Evolutionary conservation across 305 asterid species (phyloP).

Genomic region (Solanum chacoense): DNA sequence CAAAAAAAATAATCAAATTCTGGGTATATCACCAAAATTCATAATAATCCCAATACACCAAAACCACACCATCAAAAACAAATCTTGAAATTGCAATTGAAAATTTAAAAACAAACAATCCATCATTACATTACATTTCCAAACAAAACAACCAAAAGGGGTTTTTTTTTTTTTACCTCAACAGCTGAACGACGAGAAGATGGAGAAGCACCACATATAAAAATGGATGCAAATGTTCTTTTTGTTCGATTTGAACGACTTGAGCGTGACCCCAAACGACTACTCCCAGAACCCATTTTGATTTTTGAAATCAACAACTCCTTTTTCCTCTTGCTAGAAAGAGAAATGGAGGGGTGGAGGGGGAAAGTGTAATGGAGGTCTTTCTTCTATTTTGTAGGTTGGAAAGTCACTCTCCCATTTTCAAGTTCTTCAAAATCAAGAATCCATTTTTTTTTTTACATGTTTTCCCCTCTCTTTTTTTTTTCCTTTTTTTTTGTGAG

Average conservation of each 20-base stretch:
- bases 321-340: neutral
- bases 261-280: conserved; percentile 16
- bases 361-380: neutral
- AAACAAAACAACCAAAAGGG: neutral
- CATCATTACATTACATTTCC: neutral
- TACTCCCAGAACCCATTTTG: conserved; percentile 19
- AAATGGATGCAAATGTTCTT: conserved; percentile 13
- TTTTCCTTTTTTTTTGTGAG: neutral
- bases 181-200: neutral
- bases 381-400: neutral
- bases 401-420: neutral
- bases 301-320: neutral
- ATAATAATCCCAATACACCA: neutral
- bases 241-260: conserved; percentile 12
- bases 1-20: neutral
- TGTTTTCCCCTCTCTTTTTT: neutral
- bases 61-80: neutral
- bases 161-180: neutral
- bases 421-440: neutral
- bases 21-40: neutral
- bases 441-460: neutral
- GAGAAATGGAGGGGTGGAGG: neutral
- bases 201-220: conserved; percentile 22
- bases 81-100: neutral
- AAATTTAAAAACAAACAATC: neutral